phyloP scores from a whole-genome alignment of 306 rosid species.

The Inga oerstediana region DNA sequence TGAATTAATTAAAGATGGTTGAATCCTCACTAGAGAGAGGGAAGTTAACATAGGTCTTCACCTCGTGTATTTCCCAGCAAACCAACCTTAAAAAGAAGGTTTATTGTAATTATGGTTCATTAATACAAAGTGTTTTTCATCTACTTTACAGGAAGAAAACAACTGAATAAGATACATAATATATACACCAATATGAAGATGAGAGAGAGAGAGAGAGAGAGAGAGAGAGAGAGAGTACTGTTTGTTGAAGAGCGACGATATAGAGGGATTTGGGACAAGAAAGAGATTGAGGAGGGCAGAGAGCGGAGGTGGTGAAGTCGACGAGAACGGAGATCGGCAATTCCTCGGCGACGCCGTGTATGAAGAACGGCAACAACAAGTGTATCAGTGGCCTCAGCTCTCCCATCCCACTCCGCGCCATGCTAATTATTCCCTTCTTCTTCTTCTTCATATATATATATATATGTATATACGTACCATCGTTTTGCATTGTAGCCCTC shows the following conservation, averaged over 20 bases:
- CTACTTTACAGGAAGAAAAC: too few species aligned
- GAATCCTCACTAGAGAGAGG: too few species aligned
- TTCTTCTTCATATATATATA: background rate
- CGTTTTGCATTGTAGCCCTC: background rate
- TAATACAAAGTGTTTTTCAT: too few species aligned
- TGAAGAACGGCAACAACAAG: constrained; percentile 65
- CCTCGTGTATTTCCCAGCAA: too few species aligned
- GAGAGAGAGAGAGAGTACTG: constrained; percentile 39
- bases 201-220: background rate
- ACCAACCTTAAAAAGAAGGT: too few species aligned
- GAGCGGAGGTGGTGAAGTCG: constrained; percentile 66
- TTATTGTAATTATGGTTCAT: too few species aligned
- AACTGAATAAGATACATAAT: background rate
- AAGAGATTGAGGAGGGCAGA: constrained; percentile 56
- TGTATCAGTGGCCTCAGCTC: constrained; percentile 66
- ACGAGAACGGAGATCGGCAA: constrained; percentile 87
- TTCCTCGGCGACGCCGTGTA: constrained; percentile 84
- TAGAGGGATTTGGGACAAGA: constrained; percentile 74
- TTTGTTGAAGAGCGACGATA: constrained; percentile 71
- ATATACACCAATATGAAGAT: background rate
- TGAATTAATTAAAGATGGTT: too few species aligned
- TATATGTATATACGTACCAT: too few species aligned
- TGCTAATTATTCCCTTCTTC: background rate
- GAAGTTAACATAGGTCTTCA: too few species aligned
- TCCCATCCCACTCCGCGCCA: background rate